Evolutionary conservation across 1,284 basidiomycete species (phyloP).

Genomic region (Pisolithus thermaeus): DNA sequence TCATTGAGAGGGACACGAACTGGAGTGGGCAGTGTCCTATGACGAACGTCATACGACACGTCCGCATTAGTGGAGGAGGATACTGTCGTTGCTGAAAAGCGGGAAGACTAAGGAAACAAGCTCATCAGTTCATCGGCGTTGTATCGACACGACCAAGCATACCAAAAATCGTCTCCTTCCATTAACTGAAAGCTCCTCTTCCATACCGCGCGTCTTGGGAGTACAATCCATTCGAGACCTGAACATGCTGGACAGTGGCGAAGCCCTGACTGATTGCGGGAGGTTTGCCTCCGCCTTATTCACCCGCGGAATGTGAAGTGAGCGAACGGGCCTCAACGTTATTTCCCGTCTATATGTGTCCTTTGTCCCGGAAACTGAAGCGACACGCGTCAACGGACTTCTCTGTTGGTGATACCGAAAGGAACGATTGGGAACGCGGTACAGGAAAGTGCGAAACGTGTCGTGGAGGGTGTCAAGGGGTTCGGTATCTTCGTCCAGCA

Average conservation of each 20-base stretch:
- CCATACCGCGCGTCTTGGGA: constrained; percentile 12
- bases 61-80: constrained; percentile 45
- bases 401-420: constrained; percentile 8
- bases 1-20: constrained; percentile 1
- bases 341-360: constrained; percentile 26
- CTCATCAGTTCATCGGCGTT: neutral
- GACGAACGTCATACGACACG: constrained; percentile 13
- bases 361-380: constrained; percentile 33
- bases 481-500: constrained; percentile 23
- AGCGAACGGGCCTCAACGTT: constrained; percentile 11
- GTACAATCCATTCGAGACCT: neutral
- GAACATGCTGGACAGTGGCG: neutral
- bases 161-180: constrained; percentile 13
- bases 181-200: constrained; percentile 4
- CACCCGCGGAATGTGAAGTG: constrained; percentile 19
- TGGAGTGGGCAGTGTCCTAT: constrained; percentile 13
- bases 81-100: constrained; percentile 47
- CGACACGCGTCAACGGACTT: constrained; percentile 22
- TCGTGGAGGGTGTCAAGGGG: constrained; percentile 25
- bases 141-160: constrained; percentile 1
- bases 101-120: constrained; percentile 33
- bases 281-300: constrained; percentile 19
- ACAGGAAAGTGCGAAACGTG: constrained; percentile 24
- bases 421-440: constrained; percentile 18
- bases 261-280: neutral